These are phyloP conservation scores for Aspergillus ochraceoroseus DNA, from an alignment of 2,329 filamentous ascomycete genomes.

Conservation along the genomic window DNA sequence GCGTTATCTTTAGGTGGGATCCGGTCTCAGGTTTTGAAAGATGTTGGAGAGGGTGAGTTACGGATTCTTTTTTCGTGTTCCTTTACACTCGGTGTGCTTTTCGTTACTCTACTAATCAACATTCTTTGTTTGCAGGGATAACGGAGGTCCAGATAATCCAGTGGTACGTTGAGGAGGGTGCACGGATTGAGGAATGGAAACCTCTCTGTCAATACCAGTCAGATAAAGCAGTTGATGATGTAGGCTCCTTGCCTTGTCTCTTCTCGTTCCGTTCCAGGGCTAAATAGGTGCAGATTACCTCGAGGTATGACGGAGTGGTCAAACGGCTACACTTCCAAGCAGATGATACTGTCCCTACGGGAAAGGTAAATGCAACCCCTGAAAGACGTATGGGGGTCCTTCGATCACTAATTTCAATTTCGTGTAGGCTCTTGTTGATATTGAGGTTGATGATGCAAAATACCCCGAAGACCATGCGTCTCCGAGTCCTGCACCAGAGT, in stretches of 20 bases:
- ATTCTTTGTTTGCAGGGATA: conserved; percentile 61
- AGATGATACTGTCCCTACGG: conserved; percentile 93
- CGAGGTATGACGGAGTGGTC: conserved; percentile 88
- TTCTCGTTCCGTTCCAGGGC: no score
- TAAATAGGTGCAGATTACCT: conserved; percentile 72
- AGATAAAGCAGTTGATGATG: conserved; percentile 75
- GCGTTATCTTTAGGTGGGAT: conserved; percentile 33
- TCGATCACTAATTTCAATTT: conserved; percentile 10
- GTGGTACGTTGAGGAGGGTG: conserved; percentile 97
- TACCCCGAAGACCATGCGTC: conserved; percentile 54
- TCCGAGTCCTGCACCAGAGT: conserved; percentile 25
- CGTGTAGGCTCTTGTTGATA: conserved; percentile 75
- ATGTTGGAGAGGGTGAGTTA: conserved; percentile 42
- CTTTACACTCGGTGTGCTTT: background rate
- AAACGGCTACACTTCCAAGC: conserved; percentile 95
- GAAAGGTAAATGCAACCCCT: conserved; percentile 50
- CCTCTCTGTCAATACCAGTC: conserved; percentile 97
- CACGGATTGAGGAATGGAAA: conserved; percentile 94
- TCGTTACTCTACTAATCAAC: conserved; percentile 18
- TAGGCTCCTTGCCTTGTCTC: no score
- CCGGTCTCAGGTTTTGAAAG: conserved; percentile 41
- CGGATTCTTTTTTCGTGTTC: background rate
- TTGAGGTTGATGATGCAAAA: conserved; percentile 79
- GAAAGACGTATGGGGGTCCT: no score
- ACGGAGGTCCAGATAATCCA: conserved; percentile 98